Base-by-base conservation (phyloP, 78 protist species). In the Dictyostelium brefeldianum region DNA sequence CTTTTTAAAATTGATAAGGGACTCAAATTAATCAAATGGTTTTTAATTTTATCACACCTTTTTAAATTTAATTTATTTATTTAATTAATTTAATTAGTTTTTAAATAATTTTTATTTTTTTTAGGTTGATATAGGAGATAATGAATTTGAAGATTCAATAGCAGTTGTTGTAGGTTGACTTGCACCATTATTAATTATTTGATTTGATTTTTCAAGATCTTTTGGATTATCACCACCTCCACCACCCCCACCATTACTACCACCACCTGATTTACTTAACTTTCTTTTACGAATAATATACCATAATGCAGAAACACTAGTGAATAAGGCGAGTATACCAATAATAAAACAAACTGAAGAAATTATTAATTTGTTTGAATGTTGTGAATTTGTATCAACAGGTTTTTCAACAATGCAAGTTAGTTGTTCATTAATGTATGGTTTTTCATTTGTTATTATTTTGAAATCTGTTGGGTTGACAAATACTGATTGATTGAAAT, bases 391-490 rank as follows among this genome's bases (percentile, higher is more conserved):
- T 22, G 46, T 0, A 14, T 27, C 20, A 14, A 27, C 46, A n/a
- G 15, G 31, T 36, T 36, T 36, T 59, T 25, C 31, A 11, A 65
- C 73, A 4, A 14, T 15, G 14, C 73, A 65, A 11, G 73, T 29
- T 9, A 65, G 10, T 5, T 65, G 22, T 29, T 25, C 29, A 65
- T 65, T 65, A 27, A 65, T 29, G 27, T 65, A 65, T 11, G 73
- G 73, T 65, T 65, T 9, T 25, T 65, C 73, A 65, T 65, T 65
- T 65, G 73, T 25, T 27, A 65, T 65, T 18, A 65, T 65, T 65
- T 65, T 65, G 17, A 48, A 75, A 25, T 75, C 56, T 11, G 81
- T 25, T 10, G 56, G 47, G 43, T 75, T 48, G 25, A 75, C 12
- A 25, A 18, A 36, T 8, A 41, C 25, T 3, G 81, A 75, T 22